Conservation (phyloP, 140 eudicot species). For the Oenanthe javanica region DNA sequence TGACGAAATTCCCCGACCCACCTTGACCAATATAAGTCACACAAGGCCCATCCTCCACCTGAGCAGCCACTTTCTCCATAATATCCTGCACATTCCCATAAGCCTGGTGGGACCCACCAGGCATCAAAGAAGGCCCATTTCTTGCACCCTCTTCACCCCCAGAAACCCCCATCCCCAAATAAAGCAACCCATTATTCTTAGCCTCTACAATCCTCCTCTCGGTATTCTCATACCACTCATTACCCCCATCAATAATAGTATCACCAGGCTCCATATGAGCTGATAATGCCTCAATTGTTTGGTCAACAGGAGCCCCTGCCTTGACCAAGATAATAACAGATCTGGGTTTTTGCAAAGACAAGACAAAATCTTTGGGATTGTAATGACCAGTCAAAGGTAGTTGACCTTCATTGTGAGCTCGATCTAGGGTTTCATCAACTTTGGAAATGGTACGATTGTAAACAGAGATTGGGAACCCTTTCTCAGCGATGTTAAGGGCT, state of each 20-base stretch:
- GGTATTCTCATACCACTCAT: conserved; percentile 92
- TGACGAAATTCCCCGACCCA: conserved; percentile 91
- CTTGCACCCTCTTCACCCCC: conserved; percentile 95
- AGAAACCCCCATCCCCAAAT: conserved; percentile 91
- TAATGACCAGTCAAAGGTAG: conserved; percentile 71
- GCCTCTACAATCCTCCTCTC: conserved; percentile 65
- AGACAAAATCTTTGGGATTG: conserved; percentile 70
- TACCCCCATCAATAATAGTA: conserved; percentile 87
- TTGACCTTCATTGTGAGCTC: conserved; percentile 67
- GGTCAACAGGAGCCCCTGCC: conserved; percentile 93
- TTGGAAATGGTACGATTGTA: conserved; percentile 78
- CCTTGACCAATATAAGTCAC: conserved; percentile 88
- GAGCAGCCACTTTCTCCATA: conserved; percentile 76
- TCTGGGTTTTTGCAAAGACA: conserved; percentile 69
- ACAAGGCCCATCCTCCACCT: conserved; percentile 91
- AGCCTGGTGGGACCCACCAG: conserved; percentile 79
- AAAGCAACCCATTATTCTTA: conserved; percentile 36
- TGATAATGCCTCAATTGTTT: conserved; percentile 64
- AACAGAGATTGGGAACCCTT: conserved; percentile 88
- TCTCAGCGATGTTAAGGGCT: conserved; percentile 85
- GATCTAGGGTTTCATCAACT: conserved; percentile 80
- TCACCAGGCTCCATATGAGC: conserved; percentile 89
- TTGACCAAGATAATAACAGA: conserved; percentile 85
- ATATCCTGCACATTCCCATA: conserved; percentile 51
- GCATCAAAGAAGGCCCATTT: conserved; percentile 79